A percentile compares a stretch with the other conserved stretches of the same genome.
Evolutionary conservation across 352 stramenopile species (phyloP).

Genomic region (Globisporangium nodosum): DNA sequence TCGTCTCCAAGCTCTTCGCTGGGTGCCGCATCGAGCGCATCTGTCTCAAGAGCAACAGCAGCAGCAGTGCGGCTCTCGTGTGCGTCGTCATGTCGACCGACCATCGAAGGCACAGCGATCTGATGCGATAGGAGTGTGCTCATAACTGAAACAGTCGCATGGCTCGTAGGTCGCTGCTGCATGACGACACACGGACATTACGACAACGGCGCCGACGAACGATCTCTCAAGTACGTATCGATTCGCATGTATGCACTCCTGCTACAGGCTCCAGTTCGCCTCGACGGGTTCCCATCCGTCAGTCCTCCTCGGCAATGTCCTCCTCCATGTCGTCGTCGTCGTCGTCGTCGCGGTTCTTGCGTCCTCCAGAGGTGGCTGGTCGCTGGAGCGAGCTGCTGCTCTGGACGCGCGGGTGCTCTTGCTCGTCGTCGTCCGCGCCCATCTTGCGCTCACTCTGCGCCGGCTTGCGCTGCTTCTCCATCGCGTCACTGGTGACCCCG

Average conservation of each 20-base stretch:
- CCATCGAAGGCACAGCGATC: too few species aligned
- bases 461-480: constrained; percentile 19
- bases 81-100: too few species aligned
- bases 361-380: constrained; percentile 9
- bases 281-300: constrained; percentile 11
- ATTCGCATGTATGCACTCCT: neutral
- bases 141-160: too few species aligned
- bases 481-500: constrained; percentile 13
- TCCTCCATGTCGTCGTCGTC: constrained; percentile 75
- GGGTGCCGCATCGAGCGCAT: neutral
- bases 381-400: constrained; percentile 13
- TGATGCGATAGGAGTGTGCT: too few species aligned
- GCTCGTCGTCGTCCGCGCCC: constrained; percentile 11
- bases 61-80: neutral
- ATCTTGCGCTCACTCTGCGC: constrained; percentile 29
- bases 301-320: constrained; percentile 71
- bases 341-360: constrained; percentile 27
- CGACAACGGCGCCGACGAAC: too few species aligned
- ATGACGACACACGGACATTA: too few species aligned
- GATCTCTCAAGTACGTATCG: too few species aligned
- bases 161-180: too few species aligned
- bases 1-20: neutral
- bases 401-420: constrained; percentile 9
- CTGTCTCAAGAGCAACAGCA: neutral
- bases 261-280: neutral